Evolutionary conservation across 2,329 filamentous ascomycete genomes (phyloP).

Genomic region (Dactylella cylindrospora): DNA sequence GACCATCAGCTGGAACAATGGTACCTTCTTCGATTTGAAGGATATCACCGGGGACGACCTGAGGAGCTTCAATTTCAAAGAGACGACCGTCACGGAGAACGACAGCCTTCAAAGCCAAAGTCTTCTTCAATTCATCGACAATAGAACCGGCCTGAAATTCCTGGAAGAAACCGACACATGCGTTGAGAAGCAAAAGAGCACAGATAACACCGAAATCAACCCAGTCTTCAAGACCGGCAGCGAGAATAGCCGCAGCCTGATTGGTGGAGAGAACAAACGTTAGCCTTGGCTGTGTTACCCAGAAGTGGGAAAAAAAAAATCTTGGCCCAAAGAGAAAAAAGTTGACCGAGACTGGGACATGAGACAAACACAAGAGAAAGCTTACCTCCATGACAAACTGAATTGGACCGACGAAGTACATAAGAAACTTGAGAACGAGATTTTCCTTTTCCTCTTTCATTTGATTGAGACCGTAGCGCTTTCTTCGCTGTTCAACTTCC

Average conservation of each 20-base stretch:
- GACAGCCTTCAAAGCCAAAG: slow-evolving; percentile 80
- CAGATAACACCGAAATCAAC: slow-evolving; percentile 92
- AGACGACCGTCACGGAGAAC: slow-evolving; percentile 79
- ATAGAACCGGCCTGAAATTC: slow-evolving; percentile 89
- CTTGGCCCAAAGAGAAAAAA: too few species aligned
- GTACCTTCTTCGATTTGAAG: slow-evolving; percentile 88
- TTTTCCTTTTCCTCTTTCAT: slow-evolving; percentile 93
- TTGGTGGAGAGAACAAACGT: slow-evolving; percentile 42
- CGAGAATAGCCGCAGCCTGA: slow-evolving; percentile 72
- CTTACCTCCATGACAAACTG: slow-evolving; percentile 91
- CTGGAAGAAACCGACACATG: slow-evolving; percentile 80
- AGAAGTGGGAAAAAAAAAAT: slow-evolving; percentile 35
- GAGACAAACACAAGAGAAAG: slow-evolving; percentile 19
- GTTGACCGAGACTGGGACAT: slow-evolving; percentile 31
- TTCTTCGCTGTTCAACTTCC: slow-evolving; percentile 66
- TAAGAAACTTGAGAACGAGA: slow-evolving; percentile 74
- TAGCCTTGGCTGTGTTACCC: slow-evolving; percentile 44
- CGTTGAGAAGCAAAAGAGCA: slow-evolving; percentile 79
- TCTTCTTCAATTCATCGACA: slow-evolving; percentile 88
- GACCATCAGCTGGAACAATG: slow-evolving; percentile 85
- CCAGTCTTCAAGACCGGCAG: slow-evolving; percentile 83
- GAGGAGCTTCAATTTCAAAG: slow-evolving; percentile 76
- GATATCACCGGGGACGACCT: slow-evolving; percentile 87
- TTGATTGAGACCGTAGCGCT: slow-evolving; percentile 79
- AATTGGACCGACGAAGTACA: slow-evolving; percentile 84